Evolutionary conservation across 2,329 filamentous ascomycete species (phyloP).

Genomic region (Acephala macrosclerotiorum): DNA sequence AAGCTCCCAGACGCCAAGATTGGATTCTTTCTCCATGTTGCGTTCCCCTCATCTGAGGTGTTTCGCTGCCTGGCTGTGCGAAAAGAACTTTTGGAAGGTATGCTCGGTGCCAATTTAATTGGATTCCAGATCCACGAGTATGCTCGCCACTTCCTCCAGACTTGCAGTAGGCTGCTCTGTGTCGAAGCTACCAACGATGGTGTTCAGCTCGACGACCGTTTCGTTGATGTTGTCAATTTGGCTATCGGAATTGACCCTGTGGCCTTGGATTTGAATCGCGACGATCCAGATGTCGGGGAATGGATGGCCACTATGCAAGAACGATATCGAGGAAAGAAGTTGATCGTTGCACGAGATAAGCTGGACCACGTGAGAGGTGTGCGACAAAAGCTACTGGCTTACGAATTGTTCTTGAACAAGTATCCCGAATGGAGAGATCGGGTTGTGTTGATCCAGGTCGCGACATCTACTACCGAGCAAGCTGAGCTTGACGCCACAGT

Average conservation of each 20-base stretch:
- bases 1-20: slow-evolving; percentile 93
- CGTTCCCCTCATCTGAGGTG: slow-evolving; percentile 95
- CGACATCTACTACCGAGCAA: slow-evolving; percentile 88
- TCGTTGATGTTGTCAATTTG: slow-evolving; percentile 85
- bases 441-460: slow-evolving; percentile 92
- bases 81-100: slow-evolving; percentile 86
- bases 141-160: slow-evolving; percentile 92
- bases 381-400: slow-evolving; percentile 88
- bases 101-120: slow-evolving; percentile 90
- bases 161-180: slow-evolving; percentile 88
- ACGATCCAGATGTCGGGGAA: slow-evolving; percentile 74
- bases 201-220: slow-evolving; percentile 89
- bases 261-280: slow-evolving; percentile 74
- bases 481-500: slow-evolving; percentile 87
- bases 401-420: slow-evolving; percentile 91
- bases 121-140: slow-evolving; percentile 96
- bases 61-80: slow-evolving; percentile 91
- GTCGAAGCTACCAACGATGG: slow-evolving; percentile 90
- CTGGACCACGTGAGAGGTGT: slow-evolving; percentile 92
- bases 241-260: slow-evolving; percentile 92
- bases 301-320: slow-evolving; percentile 85
- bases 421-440: slow-evolving; percentile 89
- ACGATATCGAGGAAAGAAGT: slow-evolving; percentile 84
- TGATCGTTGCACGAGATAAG: slow-evolving; percentile 94
- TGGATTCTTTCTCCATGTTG: slow-evolving; percentile 93